Conservation (phyloP, 371 early-diverging fungal species). For the Mortierella polycephala region DNA sequence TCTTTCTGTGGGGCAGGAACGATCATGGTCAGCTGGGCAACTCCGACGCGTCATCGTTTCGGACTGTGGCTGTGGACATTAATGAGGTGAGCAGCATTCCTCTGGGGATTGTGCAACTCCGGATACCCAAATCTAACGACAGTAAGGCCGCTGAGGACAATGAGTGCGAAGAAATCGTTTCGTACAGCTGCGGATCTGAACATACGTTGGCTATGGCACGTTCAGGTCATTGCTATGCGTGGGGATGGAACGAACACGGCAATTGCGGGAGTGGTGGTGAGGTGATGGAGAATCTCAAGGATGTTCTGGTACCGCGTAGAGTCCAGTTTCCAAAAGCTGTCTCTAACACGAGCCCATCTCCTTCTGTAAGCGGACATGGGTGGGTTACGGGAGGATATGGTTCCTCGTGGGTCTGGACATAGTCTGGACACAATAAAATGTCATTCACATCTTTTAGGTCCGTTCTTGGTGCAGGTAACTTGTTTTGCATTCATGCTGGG, state of each 20-base stretch:
- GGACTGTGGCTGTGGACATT: slow-evolving; percentile 1
- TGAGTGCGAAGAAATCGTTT: slow-evolving; percentile 23
- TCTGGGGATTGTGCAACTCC: slow-evolving; percentile 12
- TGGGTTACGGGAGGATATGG: slow-evolving; percentile 40
- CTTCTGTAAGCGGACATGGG: not conserved
- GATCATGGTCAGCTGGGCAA: slow-evolving; percentile 75
- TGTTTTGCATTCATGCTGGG: too few relatives aligned
- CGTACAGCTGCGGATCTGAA: slow-evolving; percentile 82
- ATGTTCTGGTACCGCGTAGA: slow-evolving; percentile 30
- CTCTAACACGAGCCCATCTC: not conserved
- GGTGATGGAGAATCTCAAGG: slow-evolving; percentile 15
- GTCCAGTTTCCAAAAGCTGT: slow-evolving; percentile 1
- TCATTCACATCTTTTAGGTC: not conserved
- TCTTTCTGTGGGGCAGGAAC: slow-evolving; percentile 73
- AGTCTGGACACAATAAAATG: not conserved
- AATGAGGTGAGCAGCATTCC: not conserved
- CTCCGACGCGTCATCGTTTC: slow-evolving; percentile 1
- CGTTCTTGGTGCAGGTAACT: too few relatives aligned
- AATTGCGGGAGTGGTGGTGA: slow-evolving; percentile 66
- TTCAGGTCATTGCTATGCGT: slow-evolving; percentile 61
- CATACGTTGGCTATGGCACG: slow-evolving; percentile 69
- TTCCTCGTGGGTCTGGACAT: slow-evolving; percentile 21
- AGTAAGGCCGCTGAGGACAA: not conserved
- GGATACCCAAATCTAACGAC: slow-evolving; percentile 9
- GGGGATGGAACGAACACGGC: slow-evolving; percentile 98